Conservation (phyloP, 352 stramenopile species). For the Phytophthora meadii region DNA sequence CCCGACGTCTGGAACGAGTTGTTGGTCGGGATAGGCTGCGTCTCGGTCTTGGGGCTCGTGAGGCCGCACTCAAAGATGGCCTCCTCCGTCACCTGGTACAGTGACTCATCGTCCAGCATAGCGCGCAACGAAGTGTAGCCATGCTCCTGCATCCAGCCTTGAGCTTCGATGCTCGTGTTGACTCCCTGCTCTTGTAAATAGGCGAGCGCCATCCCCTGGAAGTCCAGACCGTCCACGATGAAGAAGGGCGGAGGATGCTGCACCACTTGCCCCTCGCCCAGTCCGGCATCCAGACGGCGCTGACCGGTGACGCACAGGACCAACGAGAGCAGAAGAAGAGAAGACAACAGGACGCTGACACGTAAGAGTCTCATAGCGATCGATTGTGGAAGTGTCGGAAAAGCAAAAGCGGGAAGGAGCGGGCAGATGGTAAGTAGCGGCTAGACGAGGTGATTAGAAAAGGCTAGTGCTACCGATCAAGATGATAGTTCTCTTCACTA, state of each 20-base stretch:
- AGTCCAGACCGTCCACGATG: constrained; percentile 57
- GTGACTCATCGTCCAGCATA: constrained; percentile 61
- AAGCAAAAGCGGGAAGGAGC: constrained; percentile 17
- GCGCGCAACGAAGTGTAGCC: constrained; percentile 53
- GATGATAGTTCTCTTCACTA: constrained; percentile 9
- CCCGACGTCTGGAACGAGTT: constrained; percentile 51
- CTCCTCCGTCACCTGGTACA: constrained; percentile 59
- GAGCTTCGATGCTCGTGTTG: constrained; percentile 53
- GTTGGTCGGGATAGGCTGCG: constrained; percentile 55
- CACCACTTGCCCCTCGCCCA: constrained; percentile 57
- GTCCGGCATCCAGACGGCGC: constrained; percentile 22
- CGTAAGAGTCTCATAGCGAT: constrained; percentile 1
- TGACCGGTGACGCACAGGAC: constrained; percentile 14
- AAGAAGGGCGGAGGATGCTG: constrained; percentile 57
- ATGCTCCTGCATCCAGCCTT: constrained; percentile 47
- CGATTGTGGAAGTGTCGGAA: constrained; percentile 14
- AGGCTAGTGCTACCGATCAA: constrained; percentile 26
- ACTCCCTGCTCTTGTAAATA: constrained; percentile 62
- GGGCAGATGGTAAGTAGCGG: constrained; percentile 5
- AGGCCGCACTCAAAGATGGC: constrained; percentile 63
- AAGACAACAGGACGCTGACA: neutral
- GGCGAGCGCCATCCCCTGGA: constrained; percentile 51
- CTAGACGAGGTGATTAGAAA: neutral
- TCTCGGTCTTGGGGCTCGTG: constrained; percentile 51
- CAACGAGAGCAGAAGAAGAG: constrained; percentile 14